Base-by-base conservation (phyloP, 2,329 filamentous ascomycete species). In the Talaromyces sp. region DNA sequence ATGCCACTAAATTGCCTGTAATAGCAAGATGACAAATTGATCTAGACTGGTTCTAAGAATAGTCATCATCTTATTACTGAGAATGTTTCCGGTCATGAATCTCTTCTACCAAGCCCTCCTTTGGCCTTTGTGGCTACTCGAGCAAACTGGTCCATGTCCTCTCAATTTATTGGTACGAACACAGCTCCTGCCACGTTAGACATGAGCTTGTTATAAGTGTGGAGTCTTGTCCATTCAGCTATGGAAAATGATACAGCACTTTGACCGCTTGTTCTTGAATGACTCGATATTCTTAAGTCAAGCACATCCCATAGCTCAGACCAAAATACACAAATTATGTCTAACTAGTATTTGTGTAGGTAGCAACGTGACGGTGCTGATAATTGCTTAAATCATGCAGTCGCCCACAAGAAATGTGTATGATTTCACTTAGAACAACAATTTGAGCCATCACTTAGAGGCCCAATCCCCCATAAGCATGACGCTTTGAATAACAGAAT, bases 141-240 rank as follows among this genome's bases (percentile, higher is more conserved):
- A 9, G 59, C 45, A 61, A 45, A 61, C 9, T 48, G 45, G 2
- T 13, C 45, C 22, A 24, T 61, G 6, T 56, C 56, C 24, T 62
- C 60, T 14, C 48, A 62, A 45, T 56, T 62, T 16, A 39, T 62
- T 27, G 60, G 48, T 39, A 22, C 60, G 9, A 56, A 48, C 5
- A 33, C 60, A 13, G 22, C 52, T 31, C 45, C 45, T 3, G 60
- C 48, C 8, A 62, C 60, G n/a, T n/a, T n/a, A 27, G 8, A 58
- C 54, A 19, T 24, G 8, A 39, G n/a, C 33, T 57, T 50, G 24
- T 52, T 35, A 33, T 33, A 52, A 52, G 48, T 22, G 27, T 14
- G 24, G 45, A 6, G 22, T 4, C 19, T 13, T 24, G 43, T 47
- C 19, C 14, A 47, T 6, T 13, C 9, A 47, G 22, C 22, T 10